Percentiles rank a stretch among this genome's conserved stretches.
Evolutionary conservation across 352 stramenopile species (phyloP).

Genomic region (Pythium volutum): DNA sequence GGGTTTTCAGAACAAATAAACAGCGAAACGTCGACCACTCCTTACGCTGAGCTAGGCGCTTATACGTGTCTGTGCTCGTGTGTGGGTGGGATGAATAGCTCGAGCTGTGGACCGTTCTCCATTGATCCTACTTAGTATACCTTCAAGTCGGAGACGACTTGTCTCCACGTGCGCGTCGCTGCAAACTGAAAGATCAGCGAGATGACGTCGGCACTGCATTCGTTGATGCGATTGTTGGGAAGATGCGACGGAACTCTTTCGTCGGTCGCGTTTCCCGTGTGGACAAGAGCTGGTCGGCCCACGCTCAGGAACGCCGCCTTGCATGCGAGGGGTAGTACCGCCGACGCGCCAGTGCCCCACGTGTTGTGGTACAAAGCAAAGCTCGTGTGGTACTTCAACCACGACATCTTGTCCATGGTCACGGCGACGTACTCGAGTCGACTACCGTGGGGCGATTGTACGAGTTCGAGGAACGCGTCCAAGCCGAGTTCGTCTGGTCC

Average conservation of each 20-base stretch:
- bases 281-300: too few relatives aligned
- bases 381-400: neutral
- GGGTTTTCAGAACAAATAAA: too few relatives aligned
- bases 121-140: too few relatives aligned
- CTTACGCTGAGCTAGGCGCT: too few relatives aligned
- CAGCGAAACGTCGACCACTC: too few relatives aligned
- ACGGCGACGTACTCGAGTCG: slow-evolving; percentile 12
- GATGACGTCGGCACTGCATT: neutral
- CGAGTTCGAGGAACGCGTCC: slow-evolving; percentile 1
- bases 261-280: neutral
- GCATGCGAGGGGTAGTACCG: neutral
- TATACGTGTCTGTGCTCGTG: too few relatives aligned
- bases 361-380: slow-evolving; percentile 6
- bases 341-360: slow-evolving; percentile 1
- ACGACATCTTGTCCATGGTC: neutral
- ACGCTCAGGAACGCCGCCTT: slow-evolving; percentile 15
- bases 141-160: too few relatives aligned
- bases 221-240: neutral
- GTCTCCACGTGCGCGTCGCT: neutral
- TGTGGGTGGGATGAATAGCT: too few relatives aligned
- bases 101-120: too few relatives aligned
- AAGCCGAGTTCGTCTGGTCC: neutral
- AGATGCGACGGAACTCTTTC: too few relatives aligned
- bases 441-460: neutral
- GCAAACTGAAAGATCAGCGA: slow-evolving; percentile 3